Evolutionary conservation across 1,139 yeast species (phyloP).

Genomic region (Candida sanyaensis): DNA sequence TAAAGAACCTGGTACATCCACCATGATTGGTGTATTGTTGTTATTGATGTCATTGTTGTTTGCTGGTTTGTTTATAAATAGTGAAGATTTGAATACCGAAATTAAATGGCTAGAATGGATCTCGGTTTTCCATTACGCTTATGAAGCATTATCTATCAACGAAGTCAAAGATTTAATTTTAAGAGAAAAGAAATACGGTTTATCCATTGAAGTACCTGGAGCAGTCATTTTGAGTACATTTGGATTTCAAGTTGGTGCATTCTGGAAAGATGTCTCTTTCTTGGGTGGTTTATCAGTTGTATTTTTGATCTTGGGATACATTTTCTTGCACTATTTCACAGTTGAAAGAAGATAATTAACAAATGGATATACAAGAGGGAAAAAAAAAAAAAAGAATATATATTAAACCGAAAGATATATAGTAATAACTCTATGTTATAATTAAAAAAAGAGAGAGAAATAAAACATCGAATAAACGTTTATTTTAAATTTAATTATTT

Average conservation of each 20-base stretch:
- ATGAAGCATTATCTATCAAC: conserved; percentile 87
- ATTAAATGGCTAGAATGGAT: conserved; percentile 81
- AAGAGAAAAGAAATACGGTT: conserved; percentile 86
- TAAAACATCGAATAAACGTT: background rate
- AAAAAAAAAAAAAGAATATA: background rate
- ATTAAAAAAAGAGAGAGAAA: background rate
- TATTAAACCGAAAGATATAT: background rate
- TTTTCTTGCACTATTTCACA: conserved; percentile 70
- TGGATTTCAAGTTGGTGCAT: conserved; percentile 85
- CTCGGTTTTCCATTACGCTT: conserved; percentile 93
- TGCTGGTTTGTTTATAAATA: conserved; percentile 91
- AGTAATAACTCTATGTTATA: background rate
- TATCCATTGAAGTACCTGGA: conserved; percentile 97
- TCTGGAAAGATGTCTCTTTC: conserved; percentile 61
- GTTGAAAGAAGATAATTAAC: conserved; percentile 62
- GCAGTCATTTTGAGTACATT: conserved; percentile 94
- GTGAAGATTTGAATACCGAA: conserved; percentile 69
- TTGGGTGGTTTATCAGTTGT: conserved; percentile 50
- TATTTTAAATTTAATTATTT: conserved; percentile 1
- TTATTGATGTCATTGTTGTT: conserved; percentile 82
- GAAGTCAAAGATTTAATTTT: conserved; percentile 89
- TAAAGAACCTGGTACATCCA: conserved; percentile 92
- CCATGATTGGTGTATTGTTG: conserved; percentile 82
- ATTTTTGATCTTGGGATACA: conserved; percentile 69
- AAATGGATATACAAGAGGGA: too few species aligned